A percentile compares a stretch with the other conserved stretches of the same genome.
These are phyloP conservation scores for Fusarium metavorans DNA, from an alignment of 2,329 filamentous ascomycete genomes.

Conservation along the genomic window DNA sequence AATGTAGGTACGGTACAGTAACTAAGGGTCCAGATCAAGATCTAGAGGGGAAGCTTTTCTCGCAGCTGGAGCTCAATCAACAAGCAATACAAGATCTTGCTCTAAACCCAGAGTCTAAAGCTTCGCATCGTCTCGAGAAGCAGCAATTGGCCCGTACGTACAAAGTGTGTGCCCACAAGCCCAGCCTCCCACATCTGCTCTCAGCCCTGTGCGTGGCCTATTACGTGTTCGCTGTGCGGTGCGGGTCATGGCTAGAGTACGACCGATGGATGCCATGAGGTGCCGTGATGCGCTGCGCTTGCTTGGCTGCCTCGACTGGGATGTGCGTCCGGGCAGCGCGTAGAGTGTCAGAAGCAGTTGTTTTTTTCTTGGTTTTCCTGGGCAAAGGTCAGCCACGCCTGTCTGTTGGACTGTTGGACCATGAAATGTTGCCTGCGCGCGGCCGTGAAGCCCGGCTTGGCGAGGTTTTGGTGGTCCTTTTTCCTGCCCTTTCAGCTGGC, in stretches of 20 bases:
- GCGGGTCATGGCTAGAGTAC: conserved; percentile 27
- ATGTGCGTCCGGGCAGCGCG: not conserved
- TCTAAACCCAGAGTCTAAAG: not conserved
- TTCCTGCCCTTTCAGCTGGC: not conserved
- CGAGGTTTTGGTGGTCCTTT: conserved; percentile 16
- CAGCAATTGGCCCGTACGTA: conserved; percentile 20
- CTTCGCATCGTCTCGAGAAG: not conserved
- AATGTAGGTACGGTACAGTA: not conserved
- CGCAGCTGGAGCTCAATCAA: not conserved
- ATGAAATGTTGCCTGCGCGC: conserved; percentile 10
- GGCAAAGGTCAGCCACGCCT: not conserved
- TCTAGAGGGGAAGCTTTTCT: not conserved
- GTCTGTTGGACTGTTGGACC: conserved; percentile 1
- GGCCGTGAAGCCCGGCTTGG: conserved; percentile 38
- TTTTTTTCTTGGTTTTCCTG: conserved; percentile 8
- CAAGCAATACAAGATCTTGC: not conserved
- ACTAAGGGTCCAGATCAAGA: not conserved
- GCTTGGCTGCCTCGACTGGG: not conserved
- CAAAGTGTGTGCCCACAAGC: not conserved
- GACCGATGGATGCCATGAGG: conserved; percentile 18
- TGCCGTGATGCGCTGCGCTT: conserved; percentile 15
- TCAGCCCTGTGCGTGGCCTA: conserved; percentile 35
- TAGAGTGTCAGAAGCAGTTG: conserved; percentile 1
- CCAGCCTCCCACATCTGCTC: not conserved
- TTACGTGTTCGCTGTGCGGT: conserved; percentile 36